Base-by-base conservation (phyloP, 1,284 basidiomycete species). In the Puccinia hordei region DNA sequence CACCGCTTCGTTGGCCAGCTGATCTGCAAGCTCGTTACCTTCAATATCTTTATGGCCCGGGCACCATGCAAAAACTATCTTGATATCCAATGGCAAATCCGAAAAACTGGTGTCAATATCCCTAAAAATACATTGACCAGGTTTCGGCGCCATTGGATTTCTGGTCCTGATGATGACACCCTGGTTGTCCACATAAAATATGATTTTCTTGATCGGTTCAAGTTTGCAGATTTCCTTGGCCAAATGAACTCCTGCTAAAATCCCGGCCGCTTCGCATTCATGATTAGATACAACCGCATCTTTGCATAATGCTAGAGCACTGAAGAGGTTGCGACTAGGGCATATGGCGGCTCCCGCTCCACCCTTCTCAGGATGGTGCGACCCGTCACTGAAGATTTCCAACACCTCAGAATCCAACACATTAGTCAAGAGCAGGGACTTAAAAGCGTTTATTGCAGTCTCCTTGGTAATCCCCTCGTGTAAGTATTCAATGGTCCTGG, bases 11-110 rank as follows among this genome's bases (percentile, higher is more conserved):
- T 41, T 41, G 38, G 38, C 38, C 12, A 41, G 38, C 12, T 41
- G 35, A 49, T 71, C 38, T 8, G 68, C 68, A 3, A 44, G 22
- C 22, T 72, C 46, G 27, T 72, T 72, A 27, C 49, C 49, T 35
- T 6, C 46, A 17, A 53, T 35, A 5, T 44, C 69, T 30, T 15
- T 30, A 33, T 72, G 65, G 4, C 65, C 65, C n/a, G 65, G 69
- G 30, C 69, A 72, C 69, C 69, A 72, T 12, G 35, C 46, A 8
- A 72, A 38, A 3, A 15, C 2, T 2, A 72, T 13, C 30, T 49
- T 41, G 3, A 68, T 6, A 9, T n/a, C 4, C 4, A 5, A 8
- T 15, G 57, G 57, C 27, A 41, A 5, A 13, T 66, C 65, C 13
- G 12, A 15, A 24, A 46, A n/a, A n/a, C n/a, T 33, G 6, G 12